Evolutionary conservation across 164 flowering plant species (phyloP).

Genomic region (Vitis riparia): DNA sequence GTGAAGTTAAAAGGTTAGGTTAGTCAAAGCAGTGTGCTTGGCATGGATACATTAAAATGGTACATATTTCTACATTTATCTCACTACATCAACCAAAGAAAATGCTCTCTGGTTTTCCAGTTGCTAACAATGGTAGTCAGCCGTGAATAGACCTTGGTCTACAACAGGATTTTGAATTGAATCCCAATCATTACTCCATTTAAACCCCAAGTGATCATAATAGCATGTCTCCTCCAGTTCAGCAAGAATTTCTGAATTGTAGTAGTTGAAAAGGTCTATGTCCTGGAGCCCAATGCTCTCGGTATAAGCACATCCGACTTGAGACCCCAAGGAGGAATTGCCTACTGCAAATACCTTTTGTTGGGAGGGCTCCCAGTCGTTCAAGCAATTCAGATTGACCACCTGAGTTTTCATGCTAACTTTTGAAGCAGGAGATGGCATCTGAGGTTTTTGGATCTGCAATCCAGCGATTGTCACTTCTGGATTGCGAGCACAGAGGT

Average conservation of each 20-base stretch:
- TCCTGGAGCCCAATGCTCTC: not conserved
- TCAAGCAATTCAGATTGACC: not conserved
- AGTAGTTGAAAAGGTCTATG: not conserved
- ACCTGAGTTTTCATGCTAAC: not conserved
- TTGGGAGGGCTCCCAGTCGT: not conserved
- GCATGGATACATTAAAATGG: too few relatives aligned
- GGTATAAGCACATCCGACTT: not conserved
- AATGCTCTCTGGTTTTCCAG: too few relatives aligned
- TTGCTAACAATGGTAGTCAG: too few relatives aligned
- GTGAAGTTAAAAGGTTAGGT: too few relatives aligned
- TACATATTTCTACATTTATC: too few relatives aligned
- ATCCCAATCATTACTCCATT: not conserved
- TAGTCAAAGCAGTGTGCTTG: too few relatives aligned
- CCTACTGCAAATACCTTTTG: not conserved
- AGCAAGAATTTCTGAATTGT: not conserved
- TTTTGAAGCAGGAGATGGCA: not conserved
- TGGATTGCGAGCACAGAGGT: not conserved
- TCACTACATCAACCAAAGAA: too few relatives aligned
- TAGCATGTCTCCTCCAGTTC: not conserved
- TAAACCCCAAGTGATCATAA: not conserved
- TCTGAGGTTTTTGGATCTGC: not conserved
- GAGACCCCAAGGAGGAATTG: not conserved
- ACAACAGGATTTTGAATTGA: constrained; percentile 1
- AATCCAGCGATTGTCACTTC: not conserved
- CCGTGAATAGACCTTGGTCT: constrained; percentile 4